A percentile compares a stretch with the other conserved stretches of the same genome.
Conservation (phyloP, 257 asterid genomes). For the Jacaranda mimosifolia region DNA sequence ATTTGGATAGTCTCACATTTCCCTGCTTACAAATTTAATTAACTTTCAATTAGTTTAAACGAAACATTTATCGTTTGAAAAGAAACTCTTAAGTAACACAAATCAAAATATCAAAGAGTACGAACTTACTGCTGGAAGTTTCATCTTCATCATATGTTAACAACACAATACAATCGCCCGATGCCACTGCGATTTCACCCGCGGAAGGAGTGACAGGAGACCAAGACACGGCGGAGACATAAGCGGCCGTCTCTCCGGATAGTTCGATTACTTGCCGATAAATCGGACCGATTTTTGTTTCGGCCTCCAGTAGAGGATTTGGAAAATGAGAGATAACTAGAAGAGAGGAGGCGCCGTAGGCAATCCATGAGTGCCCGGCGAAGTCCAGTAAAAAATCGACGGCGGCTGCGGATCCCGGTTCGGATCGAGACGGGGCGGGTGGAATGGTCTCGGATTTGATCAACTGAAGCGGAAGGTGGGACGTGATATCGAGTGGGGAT, state of each 20-base stretch:
- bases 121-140: constrained; percentile 63
- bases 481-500: constrained; percentile 41
- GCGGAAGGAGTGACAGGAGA: constrained; percentile 79
- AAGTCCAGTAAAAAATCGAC: constrained; percentile 82
- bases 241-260: constrained; percentile 50
- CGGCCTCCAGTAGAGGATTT: constrained; percentile 70
- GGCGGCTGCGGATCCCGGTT: constrained; percentile 55
- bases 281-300: constrained; percentile 70
- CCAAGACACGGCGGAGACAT: constrained; percentile 80
- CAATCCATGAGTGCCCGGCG: constrained; percentile 88
- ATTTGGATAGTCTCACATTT: constrained; percentile 11
- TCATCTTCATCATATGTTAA: constrained; percentile 55
- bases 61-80: neutral
- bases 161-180: constrained; percentile 62
- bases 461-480: constrained; percentile 73
- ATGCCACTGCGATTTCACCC: constrained; percentile 85
- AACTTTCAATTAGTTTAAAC: neutral
- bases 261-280: constrained; percentile 84
- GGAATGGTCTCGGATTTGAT: constrained; percentile 73
- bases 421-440: constrained; percentile 71
- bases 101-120: neutral
- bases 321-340: constrained; percentile 89
- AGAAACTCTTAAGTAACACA: constrained; percentile 13
- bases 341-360: constrained; percentile 87
- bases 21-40: neutral